phyloP scores from a whole-genome alignment of 2,329 filamentous ascomycete species.

The Neoscytalidium dimidiatum region DNA sequence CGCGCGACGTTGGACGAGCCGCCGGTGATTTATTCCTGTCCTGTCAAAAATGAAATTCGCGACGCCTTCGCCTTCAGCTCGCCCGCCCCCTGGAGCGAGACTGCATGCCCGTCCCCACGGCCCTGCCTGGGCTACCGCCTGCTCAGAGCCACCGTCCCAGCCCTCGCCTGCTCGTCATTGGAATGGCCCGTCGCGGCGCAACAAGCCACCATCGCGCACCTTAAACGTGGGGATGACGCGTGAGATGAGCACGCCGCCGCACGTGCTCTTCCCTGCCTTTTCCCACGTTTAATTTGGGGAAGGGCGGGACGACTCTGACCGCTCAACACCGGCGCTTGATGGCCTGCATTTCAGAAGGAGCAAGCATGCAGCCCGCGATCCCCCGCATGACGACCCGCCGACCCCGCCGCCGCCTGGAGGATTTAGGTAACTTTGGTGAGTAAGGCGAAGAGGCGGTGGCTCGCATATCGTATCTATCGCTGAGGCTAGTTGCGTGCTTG shows the following conservation, averaged over 20 bases:
- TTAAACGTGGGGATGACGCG: slow-evolving; percentile 11
- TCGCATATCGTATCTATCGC: neutral
- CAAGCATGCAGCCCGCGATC: neutral
- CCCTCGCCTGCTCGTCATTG: neutral
- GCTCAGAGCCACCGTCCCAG: neutral
- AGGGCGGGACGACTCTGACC: neutral
- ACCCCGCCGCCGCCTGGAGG: neutral
- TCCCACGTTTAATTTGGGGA: slow-evolving; percentile 11
- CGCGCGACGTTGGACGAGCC: slow-evolving; percentile 10
- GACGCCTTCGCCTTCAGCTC: neutral
- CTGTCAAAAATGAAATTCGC: neutral
- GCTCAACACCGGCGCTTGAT: neutral
- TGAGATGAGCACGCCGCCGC: neutral
- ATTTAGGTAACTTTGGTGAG: neutral
- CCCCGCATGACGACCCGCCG: neutral
- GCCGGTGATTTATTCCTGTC: neutral
- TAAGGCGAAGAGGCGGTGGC: neutral
- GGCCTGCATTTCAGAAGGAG: neutral
- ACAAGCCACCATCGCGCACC: neutral
- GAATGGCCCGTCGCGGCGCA: neutral
- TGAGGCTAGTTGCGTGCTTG: neutral
- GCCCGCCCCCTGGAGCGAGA: neutral
- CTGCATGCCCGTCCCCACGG: neutral
- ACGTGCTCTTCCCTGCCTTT: slow-evolving; percentile 1
- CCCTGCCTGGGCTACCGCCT: neutral